These are phyloP conservation scores for Pseudocercospora vitis DNA, from an alignment of 2,329 filamentous ascomycete genomes.

Conservation along the genomic window DNA sequence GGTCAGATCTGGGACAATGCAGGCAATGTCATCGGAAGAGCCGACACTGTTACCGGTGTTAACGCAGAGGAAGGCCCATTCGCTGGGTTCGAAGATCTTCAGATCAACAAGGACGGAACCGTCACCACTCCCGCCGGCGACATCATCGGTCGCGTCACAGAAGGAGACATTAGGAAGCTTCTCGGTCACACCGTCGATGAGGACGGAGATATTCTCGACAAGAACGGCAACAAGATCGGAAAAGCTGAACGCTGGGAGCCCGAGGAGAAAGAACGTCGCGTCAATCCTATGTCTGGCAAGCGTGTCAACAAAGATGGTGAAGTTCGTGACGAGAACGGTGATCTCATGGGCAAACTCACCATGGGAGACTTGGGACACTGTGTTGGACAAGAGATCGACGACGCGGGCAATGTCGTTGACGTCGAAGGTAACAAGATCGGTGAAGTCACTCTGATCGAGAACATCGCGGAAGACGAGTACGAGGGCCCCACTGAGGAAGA, in stretches of 20 bases:
- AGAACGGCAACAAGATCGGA: slow-evolving; percentile 55
- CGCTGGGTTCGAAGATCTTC: slow-evolving; percentile 58
- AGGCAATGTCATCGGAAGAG: slow-evolving; percentile 61
- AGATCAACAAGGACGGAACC: slow-evolving; percentile 59
- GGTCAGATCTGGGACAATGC: slow-evolving; percentile 65
- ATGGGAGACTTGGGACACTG: slow-evolving; percentile 54
- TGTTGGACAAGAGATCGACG: slow-evolving; percentile 54
- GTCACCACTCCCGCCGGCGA: slow-evolving; percentile 49
- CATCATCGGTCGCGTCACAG: slow-evolving; percentile 52
- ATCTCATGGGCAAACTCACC: slow-evolving; percentile 52
- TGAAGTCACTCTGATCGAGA: slow-evolving; percentile 62
- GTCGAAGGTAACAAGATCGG: slow-evolving; percentile 63
- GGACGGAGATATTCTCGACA: slow-evolving; percentile 54
- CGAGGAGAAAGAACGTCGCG: slow-evolving; percentile 54
- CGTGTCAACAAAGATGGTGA: slow-evolving; percentile 56
- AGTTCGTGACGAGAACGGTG: slow-evolving; percentile 53
- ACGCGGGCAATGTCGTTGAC: slow-evolving; percentile 54
- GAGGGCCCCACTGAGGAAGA: slow-evolving; percentile 57
- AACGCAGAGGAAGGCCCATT: slow-evolving; percentile 56
- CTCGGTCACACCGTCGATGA: slow-evolving; percentile 53
- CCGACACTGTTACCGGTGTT: slow-evolving; percentile 56
- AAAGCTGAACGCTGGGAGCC: slow-evolving; percentile 56
- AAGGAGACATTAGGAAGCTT: slow-evolving; percentile 54
- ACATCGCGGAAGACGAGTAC: slow-evolving; percentile 55
- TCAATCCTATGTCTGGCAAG: slow-evolving; percentile 61